phyloP scores from a whole-genome alignment of 345 rosid genomes.

The Lepidium aucheri region DNA sequence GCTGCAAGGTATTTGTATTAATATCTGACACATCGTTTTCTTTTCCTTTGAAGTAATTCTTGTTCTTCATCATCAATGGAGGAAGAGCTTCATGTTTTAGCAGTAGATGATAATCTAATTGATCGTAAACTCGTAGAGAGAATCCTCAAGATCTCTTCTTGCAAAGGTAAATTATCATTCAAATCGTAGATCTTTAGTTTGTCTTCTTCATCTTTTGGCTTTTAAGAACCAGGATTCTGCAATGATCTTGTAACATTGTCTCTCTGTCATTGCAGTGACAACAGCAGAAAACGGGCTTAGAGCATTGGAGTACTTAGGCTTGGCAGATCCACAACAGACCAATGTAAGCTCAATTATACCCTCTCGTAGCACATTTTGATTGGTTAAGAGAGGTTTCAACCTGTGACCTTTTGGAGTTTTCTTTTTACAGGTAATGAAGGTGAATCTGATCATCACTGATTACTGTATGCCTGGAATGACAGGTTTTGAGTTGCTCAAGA shows the following conservation, averaged over 20 bases:
- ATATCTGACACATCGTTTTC: not conserved
- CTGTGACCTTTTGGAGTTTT: not conserved
- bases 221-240: not conserved
- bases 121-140: conserved; percentile 65
- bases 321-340: conserved; percentile 35
- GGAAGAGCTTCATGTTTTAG: conserved; percentile 61
- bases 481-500: conserved; percentile 89
- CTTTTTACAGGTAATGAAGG: conserved; percentile 44
- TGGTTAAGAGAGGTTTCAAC: not conserved
- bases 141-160: conserved; percentile 58
- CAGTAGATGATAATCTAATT: conserved; percentile 73
- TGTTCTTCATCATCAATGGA: conserved; percentile 7
- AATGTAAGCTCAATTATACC: conserved; percentile 4
- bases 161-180: conserved; percentile 42
- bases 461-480: conserved; percentile 99
- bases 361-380: not conserved
- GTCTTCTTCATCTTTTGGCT: too few relatives aligned
- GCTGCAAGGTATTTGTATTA: not conserved
- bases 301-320: conserved; percentile 65
- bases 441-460: conserved; percentile 72
- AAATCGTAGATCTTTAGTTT: too few relatives aligned
- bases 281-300: conserved; percentile 68
- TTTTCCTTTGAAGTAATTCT: not conserved
- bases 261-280: conserved; percentile 45
- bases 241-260: not conserved